Conservation (phyloP, 2,329 filamentous ascomycete species). For the Myotisia sp. region DNA sequence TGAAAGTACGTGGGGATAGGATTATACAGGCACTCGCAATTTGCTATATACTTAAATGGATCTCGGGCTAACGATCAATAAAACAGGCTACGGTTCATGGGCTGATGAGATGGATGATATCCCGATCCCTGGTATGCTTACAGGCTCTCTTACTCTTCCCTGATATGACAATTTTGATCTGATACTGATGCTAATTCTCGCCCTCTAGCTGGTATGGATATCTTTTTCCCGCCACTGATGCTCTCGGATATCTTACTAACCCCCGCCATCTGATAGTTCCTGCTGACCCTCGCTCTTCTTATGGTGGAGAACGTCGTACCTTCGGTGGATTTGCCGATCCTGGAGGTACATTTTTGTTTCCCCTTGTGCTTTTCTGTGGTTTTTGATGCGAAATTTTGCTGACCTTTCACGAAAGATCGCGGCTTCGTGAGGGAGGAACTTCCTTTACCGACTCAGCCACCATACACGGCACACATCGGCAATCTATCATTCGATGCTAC, state of each 20-base stretch:
- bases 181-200: conserved; percentile 2
- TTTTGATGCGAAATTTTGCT: conserved; percentile 10
- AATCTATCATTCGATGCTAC: conserved; percentile 95
- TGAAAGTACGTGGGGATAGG: conserved; percentile 54
- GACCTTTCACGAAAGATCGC: conserved; percentile 17
- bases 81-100: conserved; percentile 77
- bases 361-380: conserved; percentile 1
- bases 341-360: too few relatives aligned
- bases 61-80: conserved; percentile 18
- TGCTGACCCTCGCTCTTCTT: conserved; percentile 30
- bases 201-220: conserved; percentile 7
- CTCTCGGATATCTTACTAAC: too few relatives aligned
- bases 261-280: too few relatives aligned
- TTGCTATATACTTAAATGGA: too few relatives aligned
- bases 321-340: too few relatives aligned
- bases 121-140: conserved; percentile 53
- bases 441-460: conserved; percentile 80
- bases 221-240: conserved; percentile 4
- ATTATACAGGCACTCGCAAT: too few relatives aligned
- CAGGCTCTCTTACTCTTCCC: conserved; percentile 4
- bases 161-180: conserved; percentile 6
- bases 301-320: conserved; percentile 37
- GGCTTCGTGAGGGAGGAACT: conserved; percentile 49
- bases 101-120: conserved; percentile 95
- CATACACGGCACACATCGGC: conserved; percentile 88